phyloP scores from a whole-genome alignment of 768 basidiomycete species.

The Leccinum variicolor region DNA sequence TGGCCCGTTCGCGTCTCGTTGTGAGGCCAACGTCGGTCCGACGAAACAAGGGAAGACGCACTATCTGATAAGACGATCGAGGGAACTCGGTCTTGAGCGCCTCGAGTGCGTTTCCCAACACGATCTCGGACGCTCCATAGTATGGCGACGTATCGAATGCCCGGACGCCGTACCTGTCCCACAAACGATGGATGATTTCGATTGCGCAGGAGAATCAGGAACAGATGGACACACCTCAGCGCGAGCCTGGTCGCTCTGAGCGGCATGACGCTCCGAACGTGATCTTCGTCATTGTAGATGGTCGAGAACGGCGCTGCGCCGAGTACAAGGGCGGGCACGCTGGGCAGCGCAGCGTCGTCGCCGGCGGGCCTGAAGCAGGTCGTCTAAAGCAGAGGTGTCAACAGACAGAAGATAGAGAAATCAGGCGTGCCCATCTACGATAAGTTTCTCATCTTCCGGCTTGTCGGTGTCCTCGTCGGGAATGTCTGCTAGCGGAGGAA shows the following conservation, averaged over 20 bases:
- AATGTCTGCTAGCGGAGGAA: conserved; percentile 39
- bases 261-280: conserved; percentile 53
- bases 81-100: conserved; percentile 67
- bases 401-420: neutral
- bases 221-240: conserved; percentile 50
- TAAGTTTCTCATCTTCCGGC: conserved; percentile 29
- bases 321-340: conserved; percentile 53
- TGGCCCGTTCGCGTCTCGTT: conserved; percentile 23
- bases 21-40: too few relatives aligned
- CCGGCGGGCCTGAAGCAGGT: conserved; percentile 29
- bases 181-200: neutral
- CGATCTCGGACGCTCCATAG: conserved; percentile 77
- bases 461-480: conserved; percentile 42
- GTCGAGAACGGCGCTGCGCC: conserved; percentile 71
- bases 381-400: conserved; percentile 24
- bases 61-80: conserved; percentile 72
- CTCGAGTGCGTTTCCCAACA: conserved; percentile 65
- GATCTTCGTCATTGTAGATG: conserved; percentile 61
- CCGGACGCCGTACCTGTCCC: conserved; percentile 67
- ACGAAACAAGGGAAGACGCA: conserved; percentile 23
- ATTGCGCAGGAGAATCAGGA: neutral
- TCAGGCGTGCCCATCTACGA: conserved; percentile 30
- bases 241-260: conserved; percentile 70
- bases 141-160: conserved; percentile 83
- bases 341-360: conserved; percentile 28